phyloP scores from a whole-genome alignment of 108 stramenopile species.

The Pseudonitzschia multiseries region DNA sequence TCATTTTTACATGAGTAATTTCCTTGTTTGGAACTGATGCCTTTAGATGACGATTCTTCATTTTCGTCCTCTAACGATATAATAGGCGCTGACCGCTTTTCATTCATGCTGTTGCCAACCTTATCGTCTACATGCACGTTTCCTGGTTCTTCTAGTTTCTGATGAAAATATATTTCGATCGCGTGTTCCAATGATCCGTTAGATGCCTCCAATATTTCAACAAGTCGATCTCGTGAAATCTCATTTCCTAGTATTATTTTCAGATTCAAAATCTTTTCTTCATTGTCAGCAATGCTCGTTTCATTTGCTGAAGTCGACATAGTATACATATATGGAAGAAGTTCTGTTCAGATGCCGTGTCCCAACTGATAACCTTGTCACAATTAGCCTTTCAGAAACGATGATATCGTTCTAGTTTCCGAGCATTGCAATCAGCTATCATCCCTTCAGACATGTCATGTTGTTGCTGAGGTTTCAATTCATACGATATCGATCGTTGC shows the following conservation, averaged over 20 bases:
- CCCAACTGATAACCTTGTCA: not conserved
- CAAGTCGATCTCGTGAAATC: slow-evolving; percentile 16
- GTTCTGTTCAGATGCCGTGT: not conserved
- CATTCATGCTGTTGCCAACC: too few species aligned
- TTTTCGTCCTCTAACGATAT: too few species aligned
- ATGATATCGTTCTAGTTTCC: too few species aligned
- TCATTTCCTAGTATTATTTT: slow-evolving; percentile 10
- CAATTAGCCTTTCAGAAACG: not conserved
- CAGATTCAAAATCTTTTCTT: slow-evolving; percentile 10
- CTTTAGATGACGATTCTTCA: too few species aligned
- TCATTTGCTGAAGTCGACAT: not conserved
- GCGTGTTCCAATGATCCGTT: slow-evolving; percentile 47
- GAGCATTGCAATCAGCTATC: too few species aligned
- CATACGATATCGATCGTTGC: too few species aligned
- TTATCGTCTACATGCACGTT: not conserved
- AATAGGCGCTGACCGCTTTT: not conserved
- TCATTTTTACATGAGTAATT: not conserved
- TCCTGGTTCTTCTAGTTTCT: not conserved
- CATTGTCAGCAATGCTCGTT: not conserved
- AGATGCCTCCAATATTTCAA: slow-evolving; percentile 44
- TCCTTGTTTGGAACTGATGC: too few species aligned
- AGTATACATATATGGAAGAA: not conserved
- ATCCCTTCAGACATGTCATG: too few species aligned
- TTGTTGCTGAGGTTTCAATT: too few species aligned
- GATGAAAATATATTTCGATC: slow-evolving; percentile 40